Conservation (phyloP, 805 yeast genomes). For the Schwanniomyces occidentalis region DNA sequence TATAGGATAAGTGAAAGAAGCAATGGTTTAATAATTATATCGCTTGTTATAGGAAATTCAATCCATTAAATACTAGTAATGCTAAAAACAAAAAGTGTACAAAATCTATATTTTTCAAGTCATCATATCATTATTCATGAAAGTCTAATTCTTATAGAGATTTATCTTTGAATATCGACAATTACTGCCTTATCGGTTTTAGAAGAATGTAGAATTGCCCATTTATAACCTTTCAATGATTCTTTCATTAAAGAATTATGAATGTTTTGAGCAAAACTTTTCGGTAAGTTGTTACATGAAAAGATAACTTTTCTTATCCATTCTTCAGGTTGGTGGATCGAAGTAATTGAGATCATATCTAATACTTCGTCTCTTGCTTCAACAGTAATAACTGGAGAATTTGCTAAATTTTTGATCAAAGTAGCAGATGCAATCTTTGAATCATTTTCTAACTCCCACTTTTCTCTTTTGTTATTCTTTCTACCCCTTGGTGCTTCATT, state of each 20-base stretch:
- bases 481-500: slow-evolving; percentile 82
- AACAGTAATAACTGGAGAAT: slow-evolving; percentile 73
- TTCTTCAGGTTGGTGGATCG: slow-evolving; percentile 76
- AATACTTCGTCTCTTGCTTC: slow-evolving; percentile 84
- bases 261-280: slow-evolving; percentile 75
- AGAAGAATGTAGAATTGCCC: slow-evolving; percentile 79
- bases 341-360: slow-evolving; percentile 77
- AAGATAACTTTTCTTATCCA: slow-evolving; percentile 84
- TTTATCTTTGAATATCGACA: slow-evolving; percentile 58
- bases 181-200: slow-evolving; percentile 64
- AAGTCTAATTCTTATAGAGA: neutral
- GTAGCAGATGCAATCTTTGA: slow-evolving; percentile 60
- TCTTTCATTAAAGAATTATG: slow-evolving; percentile 75
- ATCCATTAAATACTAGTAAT: too few relatives aligned
- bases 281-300: slow-evolving; percentile 69
- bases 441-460: slow-evolving; percentile 73
- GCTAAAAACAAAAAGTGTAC: too few relatives aligned
- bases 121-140: slow-evolving; percentile 1
- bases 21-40: too few relatives aligned
- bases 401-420: slow-evolving; percentile 53
- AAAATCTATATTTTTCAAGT: too few relatives aligned
- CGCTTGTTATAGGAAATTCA: too few relatives aligned
- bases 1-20: too few relatives aligned
- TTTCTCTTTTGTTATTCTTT: slow-evolving; percentile 72
- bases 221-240: slow-evolving; percentile 63